Conservation (phyloP, 2,329 filamentous ascomycete genomes). For the Podosphaera xanthii region DNA sequence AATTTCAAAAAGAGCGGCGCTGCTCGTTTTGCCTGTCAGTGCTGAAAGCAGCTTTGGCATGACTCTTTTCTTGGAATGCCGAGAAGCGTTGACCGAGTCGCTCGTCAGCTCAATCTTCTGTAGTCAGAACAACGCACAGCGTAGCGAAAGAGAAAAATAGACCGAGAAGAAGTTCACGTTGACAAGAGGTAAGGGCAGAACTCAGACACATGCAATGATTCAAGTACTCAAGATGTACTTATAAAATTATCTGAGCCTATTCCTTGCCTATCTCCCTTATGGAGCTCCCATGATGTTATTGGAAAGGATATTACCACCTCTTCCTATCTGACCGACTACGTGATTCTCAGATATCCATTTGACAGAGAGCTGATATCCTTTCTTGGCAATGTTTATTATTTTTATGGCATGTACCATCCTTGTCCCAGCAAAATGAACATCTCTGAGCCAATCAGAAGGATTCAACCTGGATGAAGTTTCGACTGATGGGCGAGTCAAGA, state of each 20-base stretch:
- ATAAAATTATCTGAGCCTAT: neutral
- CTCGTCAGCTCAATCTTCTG: neutral
- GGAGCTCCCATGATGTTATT: neutral
- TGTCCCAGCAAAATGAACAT: neutral
- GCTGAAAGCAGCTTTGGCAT: neutral
- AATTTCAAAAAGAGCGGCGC: constrained; percentile 18
- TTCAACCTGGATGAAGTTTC: neutral
- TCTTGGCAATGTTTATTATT: neutral
- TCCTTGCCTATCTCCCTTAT: neutral
- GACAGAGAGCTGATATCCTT: neutral
- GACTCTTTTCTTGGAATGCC: neutral
- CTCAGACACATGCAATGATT: neutral
- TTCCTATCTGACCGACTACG: neutral
- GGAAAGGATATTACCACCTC: neutral
- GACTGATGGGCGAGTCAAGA: neutral
- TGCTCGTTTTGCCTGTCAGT: constrained; percentile 4
- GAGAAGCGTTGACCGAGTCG: neutral
- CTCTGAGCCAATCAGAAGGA: neutral
- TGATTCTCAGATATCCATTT: neutral
- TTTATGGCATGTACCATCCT: neutral
- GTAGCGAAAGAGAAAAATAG: neutral
- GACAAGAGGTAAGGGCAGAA: neutral
- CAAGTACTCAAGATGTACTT: neutral
- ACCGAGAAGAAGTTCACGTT: neutral
- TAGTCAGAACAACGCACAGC: neutral